phyloP scores from a whole-genome alignment of 352 stramenopile genomes.

The Phytopythium litorale region DNA sequence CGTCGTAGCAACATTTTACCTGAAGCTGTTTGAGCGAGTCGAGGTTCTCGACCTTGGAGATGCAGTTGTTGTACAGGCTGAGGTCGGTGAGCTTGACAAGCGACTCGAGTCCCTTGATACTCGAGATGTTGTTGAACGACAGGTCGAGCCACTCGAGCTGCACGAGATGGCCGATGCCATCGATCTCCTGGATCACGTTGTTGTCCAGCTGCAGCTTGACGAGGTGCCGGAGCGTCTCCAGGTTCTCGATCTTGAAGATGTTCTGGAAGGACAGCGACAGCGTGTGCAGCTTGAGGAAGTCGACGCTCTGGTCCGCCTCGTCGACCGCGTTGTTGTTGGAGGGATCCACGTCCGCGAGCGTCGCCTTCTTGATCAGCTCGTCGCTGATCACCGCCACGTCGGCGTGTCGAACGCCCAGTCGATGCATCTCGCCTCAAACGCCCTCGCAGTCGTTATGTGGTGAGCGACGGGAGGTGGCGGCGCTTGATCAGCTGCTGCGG shows the following conservation, averaged over 20 bases:
- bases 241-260: constrained; percentile 93
- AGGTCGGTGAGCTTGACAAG: constrained; percentile 90
- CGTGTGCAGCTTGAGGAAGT: constrained; percentile 71
- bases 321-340: constrained; percentile 73
- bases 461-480: not conserved
- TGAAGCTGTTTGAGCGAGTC: constrained; percentile 88
- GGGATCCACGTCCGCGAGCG: constrained; percentile 52
- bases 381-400: constrained; percentile 81
- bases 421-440: constrained; percentile 42
- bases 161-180: constrained; percentile 79
- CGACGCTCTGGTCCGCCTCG: constrained; percentile 51
- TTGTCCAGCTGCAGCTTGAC: constrained; percentile 94
- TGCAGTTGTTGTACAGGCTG: constrained; percentile 93
- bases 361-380: constrained; percentile 69
- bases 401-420: constrained; percentile 62
- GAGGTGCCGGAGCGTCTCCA: constrained; percentile 86
- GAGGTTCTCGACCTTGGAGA: constrained; percentile 90
- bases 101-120: constrained; percentile 89
- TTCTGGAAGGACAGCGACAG: constrained; percentile 92
- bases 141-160: constrained; percentile 93
- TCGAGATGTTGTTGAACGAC: constrained; percentile 93
- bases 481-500: not conserved
- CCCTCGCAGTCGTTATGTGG: not conserved
- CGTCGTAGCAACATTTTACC: not conserved
- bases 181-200: constrained; percentile 92